These are phyloP conservation scores for Kappamyces sp. DNA, from an alignment of 192 early-diverging fungal genomes.

Conservation along the genomic window DNA sequence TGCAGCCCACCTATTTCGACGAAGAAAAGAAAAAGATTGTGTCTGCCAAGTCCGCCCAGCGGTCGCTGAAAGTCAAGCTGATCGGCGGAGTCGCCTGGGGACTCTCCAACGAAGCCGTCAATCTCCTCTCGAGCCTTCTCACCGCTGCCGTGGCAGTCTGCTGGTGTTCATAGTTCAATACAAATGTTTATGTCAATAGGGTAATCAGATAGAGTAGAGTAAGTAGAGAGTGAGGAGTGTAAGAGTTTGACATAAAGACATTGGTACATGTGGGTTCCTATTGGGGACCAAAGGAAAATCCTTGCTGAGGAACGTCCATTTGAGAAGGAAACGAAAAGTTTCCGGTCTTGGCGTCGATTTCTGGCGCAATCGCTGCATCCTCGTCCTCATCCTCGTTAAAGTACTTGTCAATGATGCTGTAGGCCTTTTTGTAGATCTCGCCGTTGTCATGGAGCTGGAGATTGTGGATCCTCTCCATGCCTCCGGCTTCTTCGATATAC, in stretches of 20 bases:
- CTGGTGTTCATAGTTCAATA: too few relatives aligned
- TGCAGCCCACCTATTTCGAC: not conserved
- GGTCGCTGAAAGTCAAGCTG: too few relatives aligned
- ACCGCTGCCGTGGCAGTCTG: too few relatives aligned
- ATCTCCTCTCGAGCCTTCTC: too few relatives aligned
- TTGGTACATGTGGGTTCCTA: too few relatives aligned
- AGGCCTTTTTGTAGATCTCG: slow-evolving; percentile 97
- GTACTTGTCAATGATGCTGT: slow-evolving; percentile 93
- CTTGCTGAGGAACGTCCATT: slow-evolving; percentile 67
- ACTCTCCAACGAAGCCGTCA: too few relatives aligned
- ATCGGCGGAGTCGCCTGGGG: too few relatives aligned
- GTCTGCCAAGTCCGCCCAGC: too few relatives aligned
- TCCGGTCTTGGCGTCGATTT: slow-evolving; percentile 68
- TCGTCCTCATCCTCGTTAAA: slow-evolving; percentile 84
- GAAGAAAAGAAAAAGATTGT: not conserved
- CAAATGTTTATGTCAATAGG: too few relatives aligned
- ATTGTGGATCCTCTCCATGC: slow-evolving; percentile 91
- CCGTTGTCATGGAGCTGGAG: slow-evolving; percentile 91
- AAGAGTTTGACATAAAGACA: too few relatives aligned
- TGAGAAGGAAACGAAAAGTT: slow-evolving; percentile 67
- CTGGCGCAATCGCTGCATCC: slow-evolving; percentile 53
- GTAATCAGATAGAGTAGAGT: too few relatives aligned
- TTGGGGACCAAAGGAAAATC: slow-evolving; percentile 67
- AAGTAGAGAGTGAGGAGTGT: too few relatives aligned
- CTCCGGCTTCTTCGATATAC: slow-evolving; percentile 87